Percentiles rank a stretch among this genome's conserved stretches.
Evolutionary conservation across 305 asterid species (phyloP).

Genomic region (Salvia sclarea): DNA sequence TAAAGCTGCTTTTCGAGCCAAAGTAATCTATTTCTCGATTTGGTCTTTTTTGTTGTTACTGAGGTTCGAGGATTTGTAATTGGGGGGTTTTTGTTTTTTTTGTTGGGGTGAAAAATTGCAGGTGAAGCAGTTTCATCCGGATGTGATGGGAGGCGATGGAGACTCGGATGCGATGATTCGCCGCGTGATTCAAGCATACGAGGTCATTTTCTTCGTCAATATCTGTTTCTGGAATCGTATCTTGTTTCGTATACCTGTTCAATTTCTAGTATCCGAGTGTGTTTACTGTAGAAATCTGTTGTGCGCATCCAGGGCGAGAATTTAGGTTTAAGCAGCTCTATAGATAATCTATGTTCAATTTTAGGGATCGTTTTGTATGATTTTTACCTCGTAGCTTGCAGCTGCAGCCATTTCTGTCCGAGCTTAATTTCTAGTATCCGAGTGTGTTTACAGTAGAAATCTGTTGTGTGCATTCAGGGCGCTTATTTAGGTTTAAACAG

Average conservation of each 20-base stretch:
- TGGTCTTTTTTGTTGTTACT: neutral
- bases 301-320: neutral
- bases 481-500: neutral
- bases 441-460: neutral
- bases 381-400: neutral
- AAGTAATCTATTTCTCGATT: conserved; percentile 38
- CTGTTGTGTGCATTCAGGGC: neutral
- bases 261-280: neutral
- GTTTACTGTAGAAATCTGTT: neutral
- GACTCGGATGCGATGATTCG: conserved; percentile 72
- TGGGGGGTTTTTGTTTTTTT: neutral
- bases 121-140: conserved; percentile 90
- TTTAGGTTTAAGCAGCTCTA: neutral
- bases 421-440: neutral
- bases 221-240: neutral
- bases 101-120: conserved; percentile 22
- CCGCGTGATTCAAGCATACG: conserved; percentile 76
- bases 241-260: neutral
- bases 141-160: conserved; percentile 51
- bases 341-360: neutral
- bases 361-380: neutral
- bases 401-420: neutral
- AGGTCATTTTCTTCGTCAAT: conserved; percentile 42
- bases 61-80: neutral
- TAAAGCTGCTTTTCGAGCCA: conserved; percentile 81